phyloP scores from a whole-genome alignment of 1,284 basidiomycete species.

The Fomitiporia mediterranea region DNA sequence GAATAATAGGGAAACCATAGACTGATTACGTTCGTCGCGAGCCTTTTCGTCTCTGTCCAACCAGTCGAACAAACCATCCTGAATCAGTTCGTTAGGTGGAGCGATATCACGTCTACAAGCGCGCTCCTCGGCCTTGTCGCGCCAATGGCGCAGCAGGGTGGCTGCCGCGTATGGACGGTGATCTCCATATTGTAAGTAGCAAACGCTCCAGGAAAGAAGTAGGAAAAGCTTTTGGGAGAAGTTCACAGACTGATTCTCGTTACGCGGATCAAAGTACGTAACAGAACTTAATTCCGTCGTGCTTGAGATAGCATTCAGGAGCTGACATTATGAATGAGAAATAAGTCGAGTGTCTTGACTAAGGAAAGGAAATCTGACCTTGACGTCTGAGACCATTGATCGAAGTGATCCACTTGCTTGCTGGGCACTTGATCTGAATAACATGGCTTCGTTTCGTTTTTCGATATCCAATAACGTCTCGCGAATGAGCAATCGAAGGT shows the following conservation, averaged over 20 bases:
- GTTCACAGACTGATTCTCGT: slow-evolving; percentile 34
- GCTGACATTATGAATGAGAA: slow-evolving; percentile 37
- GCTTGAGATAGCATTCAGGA: slow-evolving; percentile 76
- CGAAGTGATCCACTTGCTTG: slow-evolving; percentile 53
- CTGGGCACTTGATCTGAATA: slow-evolving; percentile 64
- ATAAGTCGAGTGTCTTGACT: not conserved
- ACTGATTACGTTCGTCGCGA: slow-evolving; percentile 52
- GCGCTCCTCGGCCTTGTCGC: slow-evolving; percentile 56
- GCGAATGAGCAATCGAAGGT: slow-evolving; percentile 41
- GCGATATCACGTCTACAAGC: slow-evolving; percentile 53
- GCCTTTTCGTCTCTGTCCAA: slow-evolving; percentile 67
- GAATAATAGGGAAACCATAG: slow-evolving; percentile 66
- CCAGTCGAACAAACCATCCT: slow-evolving; percentile 82
- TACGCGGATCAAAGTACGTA: slow-evolving; percentile 53
- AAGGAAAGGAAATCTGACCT: slow-evolving; percentile 38
- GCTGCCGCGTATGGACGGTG: slow-evolving; percentile 81
- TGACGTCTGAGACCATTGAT: slow-evolving; percentile 69
- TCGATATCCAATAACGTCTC: slow-evolving; percentile 55
- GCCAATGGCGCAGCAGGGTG: slow-evolving; percentile 70
- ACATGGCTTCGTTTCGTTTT: slow-evolving; percentile 70
- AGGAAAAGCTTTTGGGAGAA: slow-evolving; percentile 75
- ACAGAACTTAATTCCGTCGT: slow-evolving; percentile 62
- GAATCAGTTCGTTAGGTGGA: slow-evolving; percentile 55
- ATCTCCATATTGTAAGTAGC: slow-evolving; percentile 77
- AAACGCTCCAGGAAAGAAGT: slow-evolving; percentile 84